phyloP scores from a whole-genome alignment of 139 green algal species.

The Chloropicon primus region DNA sequence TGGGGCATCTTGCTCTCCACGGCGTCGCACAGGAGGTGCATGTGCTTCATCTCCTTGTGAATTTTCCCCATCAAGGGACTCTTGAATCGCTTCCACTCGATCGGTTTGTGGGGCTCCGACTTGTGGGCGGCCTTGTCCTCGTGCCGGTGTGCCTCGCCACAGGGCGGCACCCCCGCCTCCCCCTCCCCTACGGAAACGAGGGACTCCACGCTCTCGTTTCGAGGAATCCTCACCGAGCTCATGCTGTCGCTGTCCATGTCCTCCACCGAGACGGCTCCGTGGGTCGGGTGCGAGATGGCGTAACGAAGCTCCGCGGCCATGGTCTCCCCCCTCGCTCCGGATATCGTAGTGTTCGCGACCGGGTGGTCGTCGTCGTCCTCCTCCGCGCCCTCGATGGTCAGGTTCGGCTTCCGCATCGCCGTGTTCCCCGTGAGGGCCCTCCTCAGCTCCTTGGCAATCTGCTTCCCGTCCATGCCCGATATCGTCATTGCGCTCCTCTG shows the following conservation, averaged over 20 bases:
- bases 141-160: too few species aligned
- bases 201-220: background rate
- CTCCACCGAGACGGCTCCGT: background rate
- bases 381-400: background rate
- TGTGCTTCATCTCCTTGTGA: background rate
- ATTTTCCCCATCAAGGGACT: background rate
- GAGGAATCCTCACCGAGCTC: background rate
- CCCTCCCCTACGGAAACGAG: background rate
- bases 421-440: background rate
- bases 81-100: background rate
- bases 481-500: background rate
- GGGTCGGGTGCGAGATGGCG: background rate
- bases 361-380: background rate
- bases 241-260: background rate
- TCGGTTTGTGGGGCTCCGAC: too few species aligned
- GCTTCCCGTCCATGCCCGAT: background rate
- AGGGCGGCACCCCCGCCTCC: background rate
- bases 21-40: background rate
- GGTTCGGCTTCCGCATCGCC: background rate
- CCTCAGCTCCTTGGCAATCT: background rate
- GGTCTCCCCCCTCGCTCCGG: background rate
- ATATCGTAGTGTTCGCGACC: background rate
- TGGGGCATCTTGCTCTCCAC: background rate
- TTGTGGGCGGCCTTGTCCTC: too few species aligned
- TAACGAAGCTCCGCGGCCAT: background rate